Conservation (phyloP, 1,284 basidiomycete species). For the Heterobasidion irregulare region DNA sequence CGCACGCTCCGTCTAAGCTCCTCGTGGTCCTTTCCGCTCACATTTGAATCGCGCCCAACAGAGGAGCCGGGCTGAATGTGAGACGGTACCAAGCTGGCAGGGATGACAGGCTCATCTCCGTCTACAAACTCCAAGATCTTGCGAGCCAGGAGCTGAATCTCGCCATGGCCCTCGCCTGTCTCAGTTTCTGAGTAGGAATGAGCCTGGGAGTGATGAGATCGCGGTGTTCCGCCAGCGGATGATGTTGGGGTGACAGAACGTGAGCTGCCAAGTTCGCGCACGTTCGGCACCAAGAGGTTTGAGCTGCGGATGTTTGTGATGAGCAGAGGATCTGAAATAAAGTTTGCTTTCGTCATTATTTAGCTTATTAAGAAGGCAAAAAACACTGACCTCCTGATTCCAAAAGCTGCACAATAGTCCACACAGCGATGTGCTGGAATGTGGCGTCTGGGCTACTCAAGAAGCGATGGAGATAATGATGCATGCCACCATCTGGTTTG, state of each 20-base stretch:
- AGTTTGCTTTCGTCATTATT: background rate
- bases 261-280: constrained; percentile 73
- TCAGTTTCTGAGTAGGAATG: constrained; percentile 78
- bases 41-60: constrained; percentile 36
- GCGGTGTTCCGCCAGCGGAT: constrained; percentile 61
- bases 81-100: constrained; percentile 53
- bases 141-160: constrained; percentile 80
- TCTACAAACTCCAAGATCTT: constrained; percentile 85
- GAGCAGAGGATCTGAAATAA: constrained; percentile 63
- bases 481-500: constrained; percentile 95
- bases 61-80: constrained; percentile 56
- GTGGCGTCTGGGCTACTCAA: constrained; percentile 93
- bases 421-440: constrained; percentile 99
- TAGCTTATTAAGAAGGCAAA: background rate
- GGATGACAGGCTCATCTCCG: constrained; percentile 49
- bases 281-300: constrained; percentile 73
- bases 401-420: constrained; percentile 96
- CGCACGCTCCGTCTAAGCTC: constrained; percentile 73
- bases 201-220: constrained; percentile 58
- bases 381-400: constrained; percentile 74
- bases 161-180: constrained; percentile 72
- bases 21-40: constrained; percentile 57
- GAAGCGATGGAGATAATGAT: constrained; percentile 93
- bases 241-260: constrained; percentile 66
- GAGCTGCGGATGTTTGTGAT: constrained; percentile 86